Evolutionary conservation across 2,329 filamentous ascomycete genomes (phyloP).

Genomic region (Talaromyces sp.): DNA sequence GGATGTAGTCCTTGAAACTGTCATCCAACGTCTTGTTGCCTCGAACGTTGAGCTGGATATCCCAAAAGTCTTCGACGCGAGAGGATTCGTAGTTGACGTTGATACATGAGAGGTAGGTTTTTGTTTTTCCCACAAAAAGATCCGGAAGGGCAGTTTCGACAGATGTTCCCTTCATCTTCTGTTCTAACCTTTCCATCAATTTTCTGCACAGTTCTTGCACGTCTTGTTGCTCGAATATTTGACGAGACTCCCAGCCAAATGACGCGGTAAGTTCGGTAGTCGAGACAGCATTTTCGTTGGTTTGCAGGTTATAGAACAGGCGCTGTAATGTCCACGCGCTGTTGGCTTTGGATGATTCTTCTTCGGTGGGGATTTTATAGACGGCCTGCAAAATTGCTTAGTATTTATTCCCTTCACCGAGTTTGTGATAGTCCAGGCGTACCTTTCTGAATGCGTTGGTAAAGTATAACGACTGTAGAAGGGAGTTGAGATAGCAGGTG

Average conservation of each 20-base stretch:
- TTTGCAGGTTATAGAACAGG: constrained; percentile 92
- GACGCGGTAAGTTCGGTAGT: constrained; percentile 93
- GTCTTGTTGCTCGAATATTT: constrained; percentile 98
- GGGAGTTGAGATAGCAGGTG: constrained; percentile 80
- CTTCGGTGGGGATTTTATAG: constrained; percentile 90
- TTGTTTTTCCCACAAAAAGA: constrained; percentile 95
- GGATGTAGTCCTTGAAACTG: constrained; percentile 93
- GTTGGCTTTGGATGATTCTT: constrained; percentile 73
- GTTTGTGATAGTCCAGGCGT: constrained; percentile 14
- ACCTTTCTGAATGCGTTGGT: constrained; percentile 92
- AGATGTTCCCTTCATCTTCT: constrained; percentile 95
- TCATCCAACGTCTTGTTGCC: constrained; percentile 89
- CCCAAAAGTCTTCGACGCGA: constrained; percentile 95
- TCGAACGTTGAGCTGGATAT: constrained; percentile 93
- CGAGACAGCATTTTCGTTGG: constrained; percentile 72
- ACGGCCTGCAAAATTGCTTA: constrained; percentile 58
- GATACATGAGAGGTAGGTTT: constrained; percentile 98
- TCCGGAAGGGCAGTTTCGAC: constrained; percentile 82
- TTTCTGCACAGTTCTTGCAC: constrained; percentile 95
- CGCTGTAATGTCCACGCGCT: constrained; percentile 91
- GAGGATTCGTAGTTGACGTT: constrained; percentile 98
- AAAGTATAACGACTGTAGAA: constrained; percentile 78
- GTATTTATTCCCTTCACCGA: neutral
- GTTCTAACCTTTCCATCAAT: constrained; percentile 94
- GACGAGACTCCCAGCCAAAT: constrained; percentile 95